These are phyloP conservation scores for Cladophialophora chaetospira DNA, from an alignment of 2,329 filamentous ascomycete species.

Conservation along the genomic window DNA sequence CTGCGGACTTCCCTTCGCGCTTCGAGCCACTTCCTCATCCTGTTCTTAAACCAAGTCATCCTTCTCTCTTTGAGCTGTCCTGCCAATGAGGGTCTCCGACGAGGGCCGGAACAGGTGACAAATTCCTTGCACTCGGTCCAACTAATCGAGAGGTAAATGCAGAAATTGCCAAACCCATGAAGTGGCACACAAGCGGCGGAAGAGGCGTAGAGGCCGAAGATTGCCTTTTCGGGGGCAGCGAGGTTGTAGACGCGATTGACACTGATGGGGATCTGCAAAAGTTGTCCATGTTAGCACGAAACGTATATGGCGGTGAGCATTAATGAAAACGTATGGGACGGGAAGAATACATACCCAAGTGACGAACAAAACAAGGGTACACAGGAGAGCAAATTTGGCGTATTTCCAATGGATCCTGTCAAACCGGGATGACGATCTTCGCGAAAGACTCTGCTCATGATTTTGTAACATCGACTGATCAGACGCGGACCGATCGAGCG, in stretches of 20 bases:
- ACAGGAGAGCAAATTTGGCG: constrained; percentile 25
- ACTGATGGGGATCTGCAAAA: constrained; percentile 20
- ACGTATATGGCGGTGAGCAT: neutral
- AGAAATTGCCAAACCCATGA: constrained; percentile 24
- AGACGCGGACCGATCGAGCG: constrained; percentile 4
- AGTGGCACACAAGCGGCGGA: constrained; percentile 23
- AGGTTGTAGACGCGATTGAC: constrained; percentile 27
- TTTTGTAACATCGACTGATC: constrained; percentile 2
- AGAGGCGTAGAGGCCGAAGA: constrained; percentile 21
- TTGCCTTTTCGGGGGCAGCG: constrained; percentile 19
- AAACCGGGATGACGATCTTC: constrained; percentile 19
- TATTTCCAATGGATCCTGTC: constrained; percentile 27
- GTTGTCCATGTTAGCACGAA: neutral
- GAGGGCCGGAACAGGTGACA: neutral
- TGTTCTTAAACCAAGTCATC: neutral
- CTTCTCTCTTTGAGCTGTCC: neutral
- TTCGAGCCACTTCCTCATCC: neutral
- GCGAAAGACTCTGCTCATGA: neutral
- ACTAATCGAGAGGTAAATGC: constrained; percentile 25
- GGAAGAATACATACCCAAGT: constrained; percentile 20
- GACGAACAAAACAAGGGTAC: constrained; percentile 23
- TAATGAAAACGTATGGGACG: neutral
- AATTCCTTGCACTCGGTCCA: constrained; percentile 23
- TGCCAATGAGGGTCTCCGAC: neutral
- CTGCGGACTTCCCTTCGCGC: neutral